Evolutionary conservation across 495 filamentous ascomycete species (phyloP), one percentile per base, ranked within the genome.

Genomic region (Penicillium coprophilum): DNA sequence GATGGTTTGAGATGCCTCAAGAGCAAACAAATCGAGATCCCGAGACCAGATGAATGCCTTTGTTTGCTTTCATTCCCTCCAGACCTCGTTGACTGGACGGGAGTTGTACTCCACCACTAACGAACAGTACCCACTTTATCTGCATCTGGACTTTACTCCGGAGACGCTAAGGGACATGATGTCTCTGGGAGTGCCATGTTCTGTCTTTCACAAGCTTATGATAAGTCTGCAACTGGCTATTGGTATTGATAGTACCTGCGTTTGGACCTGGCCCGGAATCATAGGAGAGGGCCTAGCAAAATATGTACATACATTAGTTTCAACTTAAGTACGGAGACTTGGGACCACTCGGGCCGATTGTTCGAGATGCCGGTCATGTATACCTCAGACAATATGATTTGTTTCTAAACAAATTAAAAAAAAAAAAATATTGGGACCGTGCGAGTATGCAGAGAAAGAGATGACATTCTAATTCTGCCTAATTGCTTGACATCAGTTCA

Each of bases 91-190:
- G 39, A 46, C 40, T 43, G 43, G 23, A 27, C 45, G 40, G 15
- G 41, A 27, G 19, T n/a, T 45, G 19, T n/a, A 30, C 53, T 56
- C 53, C 53, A 56, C 53, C 45, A 30, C 21, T 38, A 56, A 56
- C 53, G 53, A 49, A 56, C 45, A 56, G 45, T 56, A 17, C 36
- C 53, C 53, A 56, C 53, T 56, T 49, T 15, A 17, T 34, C 45
- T 56, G 32, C 53, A 41, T 41, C 32, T 46, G 45, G 53, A 34
- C 53, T 34, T 34, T 19, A 15, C 30, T 43, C 46, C 53, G 45
- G 53, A 13, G 45, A 41, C 44, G 34, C 53, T 31, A 56, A 27
- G 27, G 23, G 40, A 23, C 36, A 41, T 48, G 53, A 49, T 56
- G 28, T 43, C 44, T 48, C 31, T 49, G 19, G 20, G 15, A 44